Evolutionary conservation across 768 basidiomycete species (phyloP), one percentile per base, ranked within the genome.

Genomic region (Mycena kentingensis): DNA sequence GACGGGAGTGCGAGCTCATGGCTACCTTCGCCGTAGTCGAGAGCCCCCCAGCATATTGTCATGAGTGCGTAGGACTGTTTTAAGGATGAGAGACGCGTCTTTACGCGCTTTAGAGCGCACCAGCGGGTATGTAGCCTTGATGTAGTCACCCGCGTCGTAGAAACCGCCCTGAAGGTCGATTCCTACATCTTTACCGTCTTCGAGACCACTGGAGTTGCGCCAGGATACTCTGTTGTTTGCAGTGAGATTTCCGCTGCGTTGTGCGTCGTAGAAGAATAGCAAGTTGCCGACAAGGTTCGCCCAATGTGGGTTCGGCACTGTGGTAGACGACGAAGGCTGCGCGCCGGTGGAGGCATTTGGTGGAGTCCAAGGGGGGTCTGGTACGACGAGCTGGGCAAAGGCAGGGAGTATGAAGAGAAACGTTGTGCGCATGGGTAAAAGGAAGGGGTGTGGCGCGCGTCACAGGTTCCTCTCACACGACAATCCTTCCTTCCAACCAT

Each of bases 81-180:
- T 3, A 16, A 25, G 39, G 26, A 25, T 63, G 47, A 32, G 43
- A 37, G 19, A 27, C 35, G 52, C 36, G 29, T 45, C 32, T 49
- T 5, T 15, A 41, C 0, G 5, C 28, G 19, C 15, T 54, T 13
- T 18, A 12, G 49, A 22, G 51, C 80, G 63, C 47, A 90, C 92
- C 66, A 96, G 69, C 12, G 94, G 90, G 59, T 83, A 95, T 3
- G 90, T 89, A 45, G 84, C 85, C 64, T 95, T 96, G 69, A 94
- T 87, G 67, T 87, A 96, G 70, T 94, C 89, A 74, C 93, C 93
- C 54, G 94, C 93, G 75, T 96, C 94, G 65, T 91, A 95, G 65
- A 87, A 96, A 6, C 94, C 95, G 36, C 93, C 92, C 27, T 78
- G 83, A 46, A 97, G 71, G 66, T 98, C 89, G 15, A 93, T 63